phyloP scores from a whole-genome alignment of 2,329 filamentous ascomycete species.

The Penicillium sp. region DNA sequence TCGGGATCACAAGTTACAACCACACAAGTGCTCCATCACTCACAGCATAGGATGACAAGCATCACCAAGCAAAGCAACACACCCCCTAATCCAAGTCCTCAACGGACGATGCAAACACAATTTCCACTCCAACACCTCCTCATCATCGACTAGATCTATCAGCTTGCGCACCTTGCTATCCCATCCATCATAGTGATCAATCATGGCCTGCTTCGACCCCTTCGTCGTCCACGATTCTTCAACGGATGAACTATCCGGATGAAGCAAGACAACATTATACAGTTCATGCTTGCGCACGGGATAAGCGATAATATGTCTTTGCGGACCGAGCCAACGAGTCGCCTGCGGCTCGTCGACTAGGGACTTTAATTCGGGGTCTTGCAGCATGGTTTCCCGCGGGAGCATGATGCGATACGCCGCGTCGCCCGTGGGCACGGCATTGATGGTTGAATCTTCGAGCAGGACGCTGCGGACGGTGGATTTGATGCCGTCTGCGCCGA shows the following conservation, averaged over 20 bases:
- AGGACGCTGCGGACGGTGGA: constrained; percentile 45
- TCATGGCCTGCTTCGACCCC: constrained; percentile 59
- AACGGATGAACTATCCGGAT: constrained; percentile 62
- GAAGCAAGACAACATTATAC: constrained; percentile 62
- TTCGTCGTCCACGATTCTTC: constrained; percentile 62
- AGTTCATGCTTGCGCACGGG: constrained; percentile 64
- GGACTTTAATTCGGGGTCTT: constrained; percentile 64
- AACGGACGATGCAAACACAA: constrained; percentile 35
- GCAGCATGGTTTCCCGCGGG: constrained; percentile 60
- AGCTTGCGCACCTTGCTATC: constrained; percentile 58
- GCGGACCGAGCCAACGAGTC: constrained; percentile 71
- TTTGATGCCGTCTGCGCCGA: constrained; percentile 55
- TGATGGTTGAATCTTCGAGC: constrained; percentile 28
- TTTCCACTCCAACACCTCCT: constrained; percentile 41
- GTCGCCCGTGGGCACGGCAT: constrained; percentile 56
- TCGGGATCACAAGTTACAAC: too few species aligned
- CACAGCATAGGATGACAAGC: constrained; percentile 47
- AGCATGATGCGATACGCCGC: constrained; percentile 79
- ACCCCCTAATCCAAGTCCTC: constrained; percentile 34
- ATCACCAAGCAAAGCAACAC: constrained; percentile 42
- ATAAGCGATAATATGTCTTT: constrained; percentile 74
- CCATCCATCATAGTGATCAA: constrained; percentile 60
- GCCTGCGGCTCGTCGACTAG: constrained; percentile 65
- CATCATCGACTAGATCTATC: constrained; percentile 58
- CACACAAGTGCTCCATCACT: constrained; percentile 21